Evolutionary conservation across 345 rosid species (phyloP), one percentile per base, ranked within the genome.

Genomic region (Aethionema arabicum): DNA sequence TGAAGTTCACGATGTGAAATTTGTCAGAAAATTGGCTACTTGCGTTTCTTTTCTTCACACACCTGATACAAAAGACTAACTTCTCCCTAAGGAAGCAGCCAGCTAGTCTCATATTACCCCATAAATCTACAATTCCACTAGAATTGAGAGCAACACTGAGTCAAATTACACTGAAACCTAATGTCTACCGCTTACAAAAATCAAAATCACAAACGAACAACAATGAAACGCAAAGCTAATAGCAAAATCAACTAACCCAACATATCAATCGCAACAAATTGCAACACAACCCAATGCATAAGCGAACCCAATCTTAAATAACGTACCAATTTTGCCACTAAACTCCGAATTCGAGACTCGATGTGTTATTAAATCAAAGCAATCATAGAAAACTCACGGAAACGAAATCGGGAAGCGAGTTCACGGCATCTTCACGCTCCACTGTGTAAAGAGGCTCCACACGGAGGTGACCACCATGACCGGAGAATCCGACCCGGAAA

Each of bases 401-500:
- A 47, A 92, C 62, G 67, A 89, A 89, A 70, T 92, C 93, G 35
- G 93, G 93, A 42, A 92, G 86, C 11, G 91, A 74, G 32, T 79
- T 87, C 54, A 82, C 67, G 59, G 91, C 84, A 63, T 85, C 71
- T 55, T 72, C 10, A 52, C 83, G 74, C 79, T 89, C 96, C 60
- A 61, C 85, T 15, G 88, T 77, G 62, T 83, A 79, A 39, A 89
- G 74, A 62, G 98, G 98, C 81, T 92, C 91, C 47, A 92, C 79
- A 38, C 95, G 74, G 73, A 87, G 97, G 74, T 92, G 97, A 63
- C 93, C 98, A 48, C 85, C 80, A 76, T 87, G 76, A 50, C 98
- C 98, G 59, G 97, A 80, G 78, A 92, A 82, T 6, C 93, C 91
- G 72, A 89, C 88, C 40, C 95, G 93, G 70, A 92, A 92, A 39